Evolutionary conservation across 441 rosid genomes (phyloP).

Genomic region (Croton setiger): DNA sequence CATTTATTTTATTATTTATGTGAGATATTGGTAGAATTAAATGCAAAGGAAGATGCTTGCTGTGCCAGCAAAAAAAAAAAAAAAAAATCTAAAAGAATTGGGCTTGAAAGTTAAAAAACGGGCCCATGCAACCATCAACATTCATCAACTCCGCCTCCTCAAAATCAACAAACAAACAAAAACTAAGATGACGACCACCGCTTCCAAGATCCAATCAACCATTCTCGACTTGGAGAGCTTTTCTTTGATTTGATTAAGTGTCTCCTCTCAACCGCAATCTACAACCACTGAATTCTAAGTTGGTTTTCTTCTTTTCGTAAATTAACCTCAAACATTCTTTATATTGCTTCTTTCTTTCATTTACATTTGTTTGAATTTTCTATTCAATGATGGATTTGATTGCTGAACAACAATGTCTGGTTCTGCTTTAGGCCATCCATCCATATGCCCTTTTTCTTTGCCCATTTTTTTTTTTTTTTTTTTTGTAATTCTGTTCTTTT

Average conservation of each 20-base stretch:
- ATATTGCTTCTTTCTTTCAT: background rate
- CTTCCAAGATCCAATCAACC: background rate
- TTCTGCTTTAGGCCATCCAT: background rate
- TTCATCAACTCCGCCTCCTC: too few relatives aligned
- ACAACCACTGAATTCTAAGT: background rate
- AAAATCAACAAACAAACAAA: too few relatives aligned
- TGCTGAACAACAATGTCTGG: background rate
- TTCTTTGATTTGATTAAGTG: background rate
- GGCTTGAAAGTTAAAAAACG: too few relatives aligned
- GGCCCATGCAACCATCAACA: too few relatives aligned
- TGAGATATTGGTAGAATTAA: too few relatives aligned
- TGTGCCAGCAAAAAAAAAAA: too few relatives aligned
- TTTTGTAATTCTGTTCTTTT: constrained; percentile 4
- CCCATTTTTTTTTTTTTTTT: background rate
- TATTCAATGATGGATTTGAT: background rate
- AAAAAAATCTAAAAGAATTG: too few relatives aligned
- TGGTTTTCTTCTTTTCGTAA: background rate
- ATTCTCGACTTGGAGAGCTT: background rate
- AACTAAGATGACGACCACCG: too few relatives aligned
- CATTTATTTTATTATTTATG: too few relatives aligned
- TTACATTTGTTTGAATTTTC: background rate
- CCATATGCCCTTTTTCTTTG: background rate
- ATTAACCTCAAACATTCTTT: too few relatives aligned
- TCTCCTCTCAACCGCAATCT: background rate
- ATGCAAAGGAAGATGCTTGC: too few relatives aligned